phyloP scores from a whole-genome alignment of 2,329 filamentous ascomycete genomes.

The Hypoxylon sp. region DNA sequence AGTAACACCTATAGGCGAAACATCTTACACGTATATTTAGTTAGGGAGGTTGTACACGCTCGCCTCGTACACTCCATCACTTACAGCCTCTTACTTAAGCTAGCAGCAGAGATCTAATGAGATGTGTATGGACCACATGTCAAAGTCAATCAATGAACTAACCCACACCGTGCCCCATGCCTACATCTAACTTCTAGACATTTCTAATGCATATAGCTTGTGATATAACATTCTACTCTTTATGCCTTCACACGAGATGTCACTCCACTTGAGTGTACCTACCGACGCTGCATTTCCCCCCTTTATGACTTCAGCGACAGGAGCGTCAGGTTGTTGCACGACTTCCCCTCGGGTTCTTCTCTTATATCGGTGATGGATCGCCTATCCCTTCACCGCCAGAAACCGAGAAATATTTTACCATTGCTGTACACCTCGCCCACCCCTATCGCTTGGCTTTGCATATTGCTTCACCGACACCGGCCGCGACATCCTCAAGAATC shows the following conservation, averaged over 20 bases:
- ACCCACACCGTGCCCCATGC: neutral
- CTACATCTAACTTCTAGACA: neutral
- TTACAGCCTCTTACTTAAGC: neutral
- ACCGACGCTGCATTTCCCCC: conserved; percentile 1
- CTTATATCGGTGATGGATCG: neutral
- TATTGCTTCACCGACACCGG: conserved; percentile 12
- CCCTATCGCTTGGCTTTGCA: conserved; percentile 43
- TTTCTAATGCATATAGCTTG: no score
- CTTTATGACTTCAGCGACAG: neutral
- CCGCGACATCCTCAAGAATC: neutral
- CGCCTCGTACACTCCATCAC: neutral
- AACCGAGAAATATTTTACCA: conserved; percentile 19
- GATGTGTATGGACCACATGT: neutral
- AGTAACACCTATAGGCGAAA: no score
- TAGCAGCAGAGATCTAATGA: neutral
- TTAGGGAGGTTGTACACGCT: no score
- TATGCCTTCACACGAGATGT: neutral
- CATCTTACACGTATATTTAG: no score
- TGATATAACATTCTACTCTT: neutral
- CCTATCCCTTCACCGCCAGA: neutral
- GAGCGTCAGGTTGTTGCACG: neutral
- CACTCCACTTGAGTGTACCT: no score
- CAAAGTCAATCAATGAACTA: neutral
- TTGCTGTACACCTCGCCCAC: conserved; percentile 15
- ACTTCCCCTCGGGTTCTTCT: neutral